A percentile compares a stretch with the other conserved stretches of the same genome.
Evolutionary conservation across 306 rosid genomes (phyloP).

Genomic region (Begonia masoniana): DNA sequence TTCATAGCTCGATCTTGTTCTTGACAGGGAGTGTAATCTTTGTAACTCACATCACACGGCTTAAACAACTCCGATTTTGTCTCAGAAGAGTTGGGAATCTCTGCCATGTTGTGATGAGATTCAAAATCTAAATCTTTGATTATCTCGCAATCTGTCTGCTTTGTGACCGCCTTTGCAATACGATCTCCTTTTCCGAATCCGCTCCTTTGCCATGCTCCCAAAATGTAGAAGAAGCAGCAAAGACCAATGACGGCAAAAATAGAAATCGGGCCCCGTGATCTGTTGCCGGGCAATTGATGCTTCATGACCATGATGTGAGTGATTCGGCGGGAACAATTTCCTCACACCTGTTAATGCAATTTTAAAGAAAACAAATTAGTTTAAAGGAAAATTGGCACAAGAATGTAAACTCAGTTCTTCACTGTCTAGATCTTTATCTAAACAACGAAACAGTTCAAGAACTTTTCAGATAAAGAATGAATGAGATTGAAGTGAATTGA

Average conservation of each 20-base stretch:
- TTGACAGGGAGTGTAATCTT: constrained; percentile 95
- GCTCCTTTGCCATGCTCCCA: constrained; percentile 95
- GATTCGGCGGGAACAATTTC: not conserved
- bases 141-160: constrained; percentile 49
- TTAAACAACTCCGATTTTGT: constrained; percentile 55
- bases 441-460: not conserved
- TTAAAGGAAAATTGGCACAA: not conserved
- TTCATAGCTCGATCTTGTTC: constrained; percentile 94
- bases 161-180: constrained; percentile 49
- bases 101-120: constrained; percentile 53
- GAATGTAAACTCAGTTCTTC: not conserved
- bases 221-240: constrained; percentile 82
- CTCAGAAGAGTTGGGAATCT: constrained; percentile 31
- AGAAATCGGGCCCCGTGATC: constrained; percentile 54
- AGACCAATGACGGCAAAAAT: constrained; percentile 66
- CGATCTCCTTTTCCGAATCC: constrained; percentile 78
- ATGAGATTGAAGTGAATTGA: too few relatives aligned
- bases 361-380: not conserved
- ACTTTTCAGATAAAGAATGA: not conserved
- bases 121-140: constrained; percentile 60
- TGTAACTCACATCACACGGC: constrained; percentile 49
- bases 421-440: not conserved
- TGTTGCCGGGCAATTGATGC: constrained; percentile 32
- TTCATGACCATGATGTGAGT: constrained; percentile 55
- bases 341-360: constrained; percentile 11